Base-by-base conservation (phyloP, 495 filamentous ascomycete genomes). In the Pseudoneurospora amorphoporcata region DNA sequence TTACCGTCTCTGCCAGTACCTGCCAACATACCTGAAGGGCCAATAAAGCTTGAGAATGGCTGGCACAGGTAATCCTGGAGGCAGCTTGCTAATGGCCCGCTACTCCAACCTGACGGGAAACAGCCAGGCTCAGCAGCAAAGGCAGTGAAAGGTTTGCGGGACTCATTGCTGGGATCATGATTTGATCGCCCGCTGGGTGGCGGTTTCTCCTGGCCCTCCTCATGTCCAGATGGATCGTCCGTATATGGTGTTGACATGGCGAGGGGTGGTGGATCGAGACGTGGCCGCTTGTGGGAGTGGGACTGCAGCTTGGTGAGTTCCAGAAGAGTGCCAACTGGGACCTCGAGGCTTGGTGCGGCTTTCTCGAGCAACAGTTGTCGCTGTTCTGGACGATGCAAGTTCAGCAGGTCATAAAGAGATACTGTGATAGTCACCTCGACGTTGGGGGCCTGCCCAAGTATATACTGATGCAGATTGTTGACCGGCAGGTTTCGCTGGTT, bases 1-100 rank as follows among this genome's bases (percentile, higher is more conserved):
- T 70, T n/a, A 65, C n/a, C 7, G 32, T 19, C 29, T 68, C 39
- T 35, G 9, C 16, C 72, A 41, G n/a, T 4, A 65, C 39, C 17
- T 65, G 40, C 32, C 10, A 38, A 72, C 77, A 8, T 79, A 82
- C 79, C 72, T 14, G 72, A 75, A 74, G 76, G 76, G 43, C 82
- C 73, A 19, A 83, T 81, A 76, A 80, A 83, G 40, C 79, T 77
- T 40, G 81, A 79, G 70, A 79, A 84, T 14, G 83, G 80, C 70
- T 76, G 69, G 70, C 83, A 86, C 74, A 84, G 73, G 68, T 83
- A 80, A 70, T 72, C 80, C 16, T 78, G 75, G n/a, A 85, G 72
- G 58, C 78, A 84, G 58, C 81, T 81, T 41, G 80, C 77, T 39
- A 84, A 43, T 37, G 82, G 79, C 68, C 78, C 53, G 70, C 77